Evolutionary conservation across 2,329 filamentous ascomycete species (phyloP).

Genomic region (Thelonectria rubi): DNA sequence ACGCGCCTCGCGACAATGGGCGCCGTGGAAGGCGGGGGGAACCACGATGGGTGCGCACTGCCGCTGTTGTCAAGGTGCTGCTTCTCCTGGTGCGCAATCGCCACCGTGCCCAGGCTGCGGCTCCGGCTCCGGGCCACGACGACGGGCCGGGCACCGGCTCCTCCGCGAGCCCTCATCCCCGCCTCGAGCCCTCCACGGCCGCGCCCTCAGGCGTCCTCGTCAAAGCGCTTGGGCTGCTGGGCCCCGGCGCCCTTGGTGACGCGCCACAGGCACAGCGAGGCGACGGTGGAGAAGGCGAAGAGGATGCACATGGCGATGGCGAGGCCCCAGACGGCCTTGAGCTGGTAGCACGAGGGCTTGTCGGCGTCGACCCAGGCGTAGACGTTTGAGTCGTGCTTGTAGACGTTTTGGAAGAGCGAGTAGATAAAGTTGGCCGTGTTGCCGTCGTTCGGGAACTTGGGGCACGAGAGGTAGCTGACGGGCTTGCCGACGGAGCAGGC

Average conservation of each 20-base stretch:
- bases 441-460: slow-evolving; percentile 54
- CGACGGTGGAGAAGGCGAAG: slow-evolving; percentile 70
- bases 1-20: slow-evolving; percentile 39
- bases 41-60: slow-evolving; percentile 42
- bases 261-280: slow-evolving; percentile 69
- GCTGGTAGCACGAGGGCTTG: slow-evolving; percentile 77
- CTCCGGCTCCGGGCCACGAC: slow-evolving; percentile 29
- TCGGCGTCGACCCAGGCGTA: slow-evolving; percentile 61
- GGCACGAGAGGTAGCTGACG: slow-evolving; percentile 80
- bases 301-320: slow-evolving; percentile 80
- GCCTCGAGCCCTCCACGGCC: slow-evolving; percentile 51
- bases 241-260: slow-evolving; percentile 56
- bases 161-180: slow-evolving; percentile 22
- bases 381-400: slow-evolving; percentile 44
- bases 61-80: slow-evolving; percentile 45
- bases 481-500: slow-evolving; percentile 82
- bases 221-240: slow-evolving; percentile 56
- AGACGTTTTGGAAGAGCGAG: slow-evolving; percentile 54
- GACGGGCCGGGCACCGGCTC: not conserved
- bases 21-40: slow-evolving; percentile 51
- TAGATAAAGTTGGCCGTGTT: slow-evolving; percentile 56
- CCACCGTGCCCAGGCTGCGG: slow-evolving; percentile 51
- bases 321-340: slow-evolving; percentile 89
- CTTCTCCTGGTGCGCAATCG: slow-evolving; percentile 46
- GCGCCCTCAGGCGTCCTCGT: slow-evolving; percentile 57